These are phyloP conservation scores for Musa balbisiana DNA, from an alignment of 202 grass and related monocot genomes.

Conservation along the genomic window DNA sequence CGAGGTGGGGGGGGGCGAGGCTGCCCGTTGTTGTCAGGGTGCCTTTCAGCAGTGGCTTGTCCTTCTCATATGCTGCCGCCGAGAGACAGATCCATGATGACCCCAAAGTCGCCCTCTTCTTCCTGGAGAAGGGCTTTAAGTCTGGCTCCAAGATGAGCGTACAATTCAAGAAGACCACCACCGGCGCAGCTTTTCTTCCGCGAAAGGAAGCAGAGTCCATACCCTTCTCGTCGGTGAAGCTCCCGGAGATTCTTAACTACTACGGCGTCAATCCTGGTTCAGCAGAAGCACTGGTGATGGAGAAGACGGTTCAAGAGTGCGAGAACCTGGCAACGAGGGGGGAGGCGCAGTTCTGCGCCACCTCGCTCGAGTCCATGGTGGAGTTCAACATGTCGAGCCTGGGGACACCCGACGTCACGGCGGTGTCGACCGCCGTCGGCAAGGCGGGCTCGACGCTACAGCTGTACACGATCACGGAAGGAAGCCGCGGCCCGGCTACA, in stretches of 20 bases:
- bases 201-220: slow-evolving; percentile 42
- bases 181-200: slow-evolving; percentile 39
- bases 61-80: slow-evolving; percentile 36
- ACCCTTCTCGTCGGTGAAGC: slow-evolving; percentile 65
- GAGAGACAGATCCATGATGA: slow-evolving; percentile 68
- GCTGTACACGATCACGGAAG: slow-evolving; percentile 54
- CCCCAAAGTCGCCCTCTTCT: slow-evolving; percentile 54
- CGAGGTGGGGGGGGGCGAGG: background rate
- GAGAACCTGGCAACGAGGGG: slow-evolving; percentile 39
- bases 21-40: slow-evolving; percentile 23
- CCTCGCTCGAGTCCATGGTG: slow-evolving; percentile 89
- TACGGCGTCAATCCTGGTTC: slow-evolving; percentile 53
- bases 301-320: slow-evolving; percentile 56
- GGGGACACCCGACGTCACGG: slow-evolving; percentile 45
- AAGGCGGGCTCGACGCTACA: slow-evolving; percentile 40
- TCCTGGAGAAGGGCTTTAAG: slow-evolving; percentile 60
- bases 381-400: slow-evolving; percentile 66
- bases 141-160: slow-evolving; percentile 42
- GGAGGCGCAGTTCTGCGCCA: slow-evolving; percentile 78
- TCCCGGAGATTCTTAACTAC: slow-evolving; percentile 46
- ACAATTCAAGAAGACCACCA: slow-evolving; percentile 38
- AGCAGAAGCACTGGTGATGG: slow-evolving; percentile 42
- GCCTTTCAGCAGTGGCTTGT: background rate
- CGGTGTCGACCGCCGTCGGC: slow-evolving; percentile 38
- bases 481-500: slow-evolving; percentile 7